A percentile compares a stretch with the other conserved stretches of the same genome.
phyloP scores from a whole-genome alignment of 2,329 filamentous ascomycete genomes.

The Fusarium gaditjirri region DNA sequence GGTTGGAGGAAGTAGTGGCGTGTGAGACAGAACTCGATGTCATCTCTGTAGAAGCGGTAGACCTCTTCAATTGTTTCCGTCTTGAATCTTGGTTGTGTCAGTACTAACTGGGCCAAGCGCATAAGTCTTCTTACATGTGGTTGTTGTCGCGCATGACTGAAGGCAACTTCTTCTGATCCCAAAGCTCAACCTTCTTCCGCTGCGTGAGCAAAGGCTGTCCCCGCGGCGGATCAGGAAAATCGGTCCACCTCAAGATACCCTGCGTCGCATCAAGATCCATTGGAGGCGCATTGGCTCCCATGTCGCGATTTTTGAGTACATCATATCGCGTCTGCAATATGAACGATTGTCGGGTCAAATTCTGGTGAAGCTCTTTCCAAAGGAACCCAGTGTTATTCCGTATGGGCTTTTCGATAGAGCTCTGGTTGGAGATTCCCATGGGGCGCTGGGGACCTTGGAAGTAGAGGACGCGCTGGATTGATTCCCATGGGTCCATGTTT shows the following conservation, averaged over 20 bases:
- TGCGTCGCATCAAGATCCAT: conserved; percentile 55
- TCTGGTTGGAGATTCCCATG: conserved; percentile 57
- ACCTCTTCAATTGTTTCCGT: conserved; percentile 65
- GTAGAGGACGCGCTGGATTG: conserved; percentile 63
- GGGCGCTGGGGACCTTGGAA: conserved; percentile 61
- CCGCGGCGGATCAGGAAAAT: conserved; percentile 67
- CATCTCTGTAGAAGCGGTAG: conserved; percentile 64
- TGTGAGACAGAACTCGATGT: conserved; percentile 64
- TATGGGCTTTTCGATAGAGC: conserved; percentile 52
- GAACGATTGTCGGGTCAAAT: conserved; percentile 67
- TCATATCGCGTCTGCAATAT: conserved; percentile 66
- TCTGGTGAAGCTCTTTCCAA: conserved; percentile 67
- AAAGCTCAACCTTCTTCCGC: conserved; percentile 67
- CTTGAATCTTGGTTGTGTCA: conserved; percentile 55
- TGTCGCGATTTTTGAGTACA: conserved; percentile 59
- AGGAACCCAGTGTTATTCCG: conserved; percentile 51
- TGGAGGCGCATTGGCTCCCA: conserved; percentile 51
- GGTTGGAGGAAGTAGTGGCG: conserved; percentile 57
- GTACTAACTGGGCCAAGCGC: accelerated
- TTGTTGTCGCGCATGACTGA: conserved; percentile 63
- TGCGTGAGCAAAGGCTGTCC: conserved; percentile 60
- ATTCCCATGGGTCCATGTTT: conserved; percentile 64
- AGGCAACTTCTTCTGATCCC: conserved; percentile 60
- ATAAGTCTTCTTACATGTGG: conserved; percentile 55
- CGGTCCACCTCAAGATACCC: conserved; percentile 67